phyloP scores from a whole-genome alignment of 2,329 filamentous ascomycete genomes.

The Colletotrichum liriopes region DNA sequence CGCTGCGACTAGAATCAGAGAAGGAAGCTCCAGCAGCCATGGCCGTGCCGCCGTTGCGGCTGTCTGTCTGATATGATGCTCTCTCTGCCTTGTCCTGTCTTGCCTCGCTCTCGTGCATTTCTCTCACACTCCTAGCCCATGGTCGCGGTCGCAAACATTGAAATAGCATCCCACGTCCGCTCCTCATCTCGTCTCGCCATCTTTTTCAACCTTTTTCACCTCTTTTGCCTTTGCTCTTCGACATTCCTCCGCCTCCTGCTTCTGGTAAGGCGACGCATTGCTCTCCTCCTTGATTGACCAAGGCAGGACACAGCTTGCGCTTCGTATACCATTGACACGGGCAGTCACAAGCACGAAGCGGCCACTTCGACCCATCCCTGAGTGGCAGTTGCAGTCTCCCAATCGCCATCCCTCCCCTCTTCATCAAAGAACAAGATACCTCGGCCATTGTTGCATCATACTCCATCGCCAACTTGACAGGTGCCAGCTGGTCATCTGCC shows the following conservation, averaged over 20 bases:
- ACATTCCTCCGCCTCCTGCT: neutral
- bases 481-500: neutral
- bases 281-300: slow-evolving; percentile 29
- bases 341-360: neutral
- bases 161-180: slow-evolving; percentile 34
- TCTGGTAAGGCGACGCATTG: slow-evolving; percentile 21
- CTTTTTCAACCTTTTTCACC: neutral
- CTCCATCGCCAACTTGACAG: neutral
- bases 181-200: slow-evolving; percentile 2
- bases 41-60: neutral
- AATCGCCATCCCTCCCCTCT: neutral
- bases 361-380: neutral
- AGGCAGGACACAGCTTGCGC: slow-evolving; percentile 33
- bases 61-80: neutral
- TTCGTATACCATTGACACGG: slow-evolving; percentile 12
- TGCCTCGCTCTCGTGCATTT: neutral
- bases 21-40: neutral
- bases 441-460: neutral
- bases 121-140: neutral
- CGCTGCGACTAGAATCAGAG: slow-evolving; percentile 1
- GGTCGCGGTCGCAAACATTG: slow-evolving; percentile 11
- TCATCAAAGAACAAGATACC: neutral
- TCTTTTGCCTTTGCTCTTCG: neutral
- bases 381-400: neutral
- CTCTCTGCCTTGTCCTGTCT: neutral